Evolutionary conservation across 805 yeast species (phyloP), one percentile per base, ranked within the genome.

Genomic region (Sugiyamaella americana): DNA sequence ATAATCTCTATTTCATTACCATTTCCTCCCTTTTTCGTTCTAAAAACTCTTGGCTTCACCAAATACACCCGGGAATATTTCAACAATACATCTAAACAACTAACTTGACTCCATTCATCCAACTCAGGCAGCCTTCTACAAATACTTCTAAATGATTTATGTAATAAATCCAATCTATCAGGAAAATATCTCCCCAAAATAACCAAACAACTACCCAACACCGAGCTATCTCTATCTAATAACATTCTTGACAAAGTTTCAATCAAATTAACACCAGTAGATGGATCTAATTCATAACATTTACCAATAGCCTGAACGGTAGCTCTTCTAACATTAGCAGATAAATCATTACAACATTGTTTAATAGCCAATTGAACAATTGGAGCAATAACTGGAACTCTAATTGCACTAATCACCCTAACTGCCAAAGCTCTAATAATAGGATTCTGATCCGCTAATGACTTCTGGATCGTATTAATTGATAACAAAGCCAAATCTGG

Each of bases 401-500:
- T 74, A 48, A 93, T 82, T n/a, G 91, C 89, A 1, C 93, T 79
- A 57, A 93, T 73, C 11, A 88, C 81, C 45, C 89, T 73, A 38
- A 93, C 75, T 0, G 95, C 82, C 47, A 86, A 69, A 2, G 89
- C 76, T 52, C 98, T 70, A 16, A 74, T 69, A 8, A 77, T 73
- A 1, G 94, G 83, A 50, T 74, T 75, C 53, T 79, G 78, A 56
- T 87, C 96, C 6, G 74, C 70, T 23, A 91, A 66, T 1, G 87
- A 74, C 64, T 85, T 87, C 63, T 93, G 98, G 41, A 93, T 84
- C 1, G 97, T 85, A 63, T 93, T 93, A 53, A 93, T 85, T 1
- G 96, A 80, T 40, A 93, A 70, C 18, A 93, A 72, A 2, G 98
- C 93, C n/a, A 86, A 75, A 61, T 89, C 95, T 6, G 93, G 96